Evolutionary conservation across 768 basidiomycete genomes (phyloP).

Genomic region (Polyporus arcularius): DNA sequence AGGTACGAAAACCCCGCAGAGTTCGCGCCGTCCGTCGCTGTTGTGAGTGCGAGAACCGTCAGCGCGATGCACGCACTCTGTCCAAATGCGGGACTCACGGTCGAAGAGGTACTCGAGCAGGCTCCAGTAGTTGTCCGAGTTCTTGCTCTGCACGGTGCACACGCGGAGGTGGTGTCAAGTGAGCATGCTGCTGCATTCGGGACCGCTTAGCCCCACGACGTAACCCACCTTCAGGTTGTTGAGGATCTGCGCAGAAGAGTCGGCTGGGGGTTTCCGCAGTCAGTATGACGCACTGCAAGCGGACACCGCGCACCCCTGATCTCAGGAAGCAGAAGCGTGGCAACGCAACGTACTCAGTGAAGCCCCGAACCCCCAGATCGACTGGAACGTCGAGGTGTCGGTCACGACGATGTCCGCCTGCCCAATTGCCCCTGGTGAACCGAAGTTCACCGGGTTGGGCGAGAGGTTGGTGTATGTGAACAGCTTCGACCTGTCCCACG

Average conservation of each 20-base stretch:
- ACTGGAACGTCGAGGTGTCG: slow-evolving; percentile 55
- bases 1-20: slow-evolving; percentile 71
- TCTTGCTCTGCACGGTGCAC: slow-evolving; percentile 39
- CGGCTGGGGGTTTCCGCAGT: slow-evolving; percentile 44
- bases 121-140: slow-evolving; percentile 58
- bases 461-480: slow-evolving; percentile 55
- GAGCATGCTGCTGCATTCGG: not conserved
- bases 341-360: slow-evolving; percentile 50
- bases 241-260: slow-evolving; percentile 64
- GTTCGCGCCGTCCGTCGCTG: slow-evolving; percentile 58
- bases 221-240: slow-evolving; percentile 61
- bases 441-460: slow-evolving; percentile 53
- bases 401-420: slow-evolving; percentile 63
- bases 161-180: not conserved
- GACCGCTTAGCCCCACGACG: not conserved
- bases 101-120: slow-evolving; percentile 62
- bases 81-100: slow-evolving; percentile 25
- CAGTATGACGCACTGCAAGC: not conserved
- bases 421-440: slow-evolving; percentile 52
- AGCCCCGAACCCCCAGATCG: slow-evolving; percentile 67
- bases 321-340: not conserved
- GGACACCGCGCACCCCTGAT: not conserved
- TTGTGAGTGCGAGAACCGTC: not conserved
- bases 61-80: not conserved
- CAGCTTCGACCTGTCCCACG: slow-evolving; percentile 42